Evolutionary conservation across 2,329 filamentous ascomycete genomes (phyloP).

Genomic region (Monosporascus sp.): DNA sequence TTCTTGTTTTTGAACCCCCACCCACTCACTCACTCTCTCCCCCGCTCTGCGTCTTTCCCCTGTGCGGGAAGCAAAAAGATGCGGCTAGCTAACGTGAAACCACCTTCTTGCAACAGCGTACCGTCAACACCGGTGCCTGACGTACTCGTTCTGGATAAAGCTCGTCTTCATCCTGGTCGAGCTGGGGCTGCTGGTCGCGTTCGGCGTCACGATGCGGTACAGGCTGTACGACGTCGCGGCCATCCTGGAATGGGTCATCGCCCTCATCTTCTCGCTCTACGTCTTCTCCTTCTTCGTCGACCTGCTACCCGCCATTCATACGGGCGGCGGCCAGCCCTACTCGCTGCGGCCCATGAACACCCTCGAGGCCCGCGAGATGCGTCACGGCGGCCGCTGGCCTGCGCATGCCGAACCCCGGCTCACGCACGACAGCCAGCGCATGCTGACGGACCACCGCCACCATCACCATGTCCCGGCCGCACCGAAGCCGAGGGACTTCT

Average conservation of each 20-base stretch:
- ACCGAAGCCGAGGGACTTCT: constrained; percentile 18
- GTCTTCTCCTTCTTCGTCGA: constrained; percentile 83
- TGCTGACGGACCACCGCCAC: constrained; percentile 16
- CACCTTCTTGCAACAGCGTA: constrained; percentile 44
- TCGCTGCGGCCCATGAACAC: constrained; percentile 17
- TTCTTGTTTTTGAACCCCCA: neutral
- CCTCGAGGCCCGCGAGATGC: constrained; percentile 21
- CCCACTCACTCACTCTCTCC: neutral
- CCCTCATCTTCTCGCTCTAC: constrained; percentile 84
- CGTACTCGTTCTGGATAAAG: constrained; percentile 82
- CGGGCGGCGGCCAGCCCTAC: constrained; percentile 23
- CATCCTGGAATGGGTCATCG: constrained; percentile 72
- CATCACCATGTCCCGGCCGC: constrained; percentile 4
- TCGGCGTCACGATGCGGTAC: constrained; percentile 53
- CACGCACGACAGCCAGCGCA: constrained; percentile 23
- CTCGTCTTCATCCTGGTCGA: constrained; percentile 79
- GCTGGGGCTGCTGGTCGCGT: constrained; percentile 65
- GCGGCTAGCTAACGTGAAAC: neutral
- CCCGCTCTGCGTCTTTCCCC: neutral
- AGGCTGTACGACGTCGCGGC: constrained; percentile 61
- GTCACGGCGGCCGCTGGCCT: constrained; percentile 12
- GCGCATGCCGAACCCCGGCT: constrained; percentile 8
- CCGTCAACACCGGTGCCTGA: constrained; percentile 68
- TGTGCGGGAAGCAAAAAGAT: neutral
- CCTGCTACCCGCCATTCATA: constrained; percentile 70